Evolutionary conservation across 78 protist genomes (phyloP), one percentile per base, ranked within the genome.

Genomic region (Acrasis kona): DNA sequence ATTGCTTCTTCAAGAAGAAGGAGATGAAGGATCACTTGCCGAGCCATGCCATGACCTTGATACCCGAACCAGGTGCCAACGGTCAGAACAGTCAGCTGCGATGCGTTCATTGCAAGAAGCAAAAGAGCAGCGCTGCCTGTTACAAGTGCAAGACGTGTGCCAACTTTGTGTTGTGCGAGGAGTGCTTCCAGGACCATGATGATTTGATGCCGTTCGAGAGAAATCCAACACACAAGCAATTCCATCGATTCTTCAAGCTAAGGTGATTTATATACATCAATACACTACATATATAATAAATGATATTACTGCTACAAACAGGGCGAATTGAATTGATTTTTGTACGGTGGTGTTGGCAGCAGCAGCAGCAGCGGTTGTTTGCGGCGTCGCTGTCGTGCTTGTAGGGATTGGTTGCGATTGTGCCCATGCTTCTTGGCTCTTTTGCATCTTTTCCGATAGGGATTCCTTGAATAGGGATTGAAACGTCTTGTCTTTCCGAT

Each of bases 1-100:
- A 12, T 12, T 67, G 71, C 34, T 67, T 67, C 34, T 67, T 67
- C 71, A 67, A 67, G 34, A 19, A 67, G n/a, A 67, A 67, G 34
- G 71, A 67, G 34, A n/a, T n/a, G 64, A 12, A 12, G 19, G n/a
- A 19, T 29, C 71, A 67, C 34, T 19, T 29, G 34, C 19, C 19
- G 19, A n/a, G 34, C 19, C 71, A 67, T 12, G 71, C 19, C 19
- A 67, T 67, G 71, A 34, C 19, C 19, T 12, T 67, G n/a, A 12
- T 67, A 12, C 64, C 19, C 34, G 71, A 67, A 12, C n/a, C n/a
- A n/a, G n/a, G n/a, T n/a, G 12, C 71, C 19, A 34, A 67, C 19
- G 34, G 19, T 12, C 19, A 12, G 64, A 67, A 67, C 19, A 12
- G 12, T 12, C 71, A 67, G 12, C n/a, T n/a, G n/a, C 19, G 19